These are phyloP conservation scores for Taphrina deformans DNA, from an alignment of 1,139 yeast genomes.

Conservation along the genomic window DNA sequence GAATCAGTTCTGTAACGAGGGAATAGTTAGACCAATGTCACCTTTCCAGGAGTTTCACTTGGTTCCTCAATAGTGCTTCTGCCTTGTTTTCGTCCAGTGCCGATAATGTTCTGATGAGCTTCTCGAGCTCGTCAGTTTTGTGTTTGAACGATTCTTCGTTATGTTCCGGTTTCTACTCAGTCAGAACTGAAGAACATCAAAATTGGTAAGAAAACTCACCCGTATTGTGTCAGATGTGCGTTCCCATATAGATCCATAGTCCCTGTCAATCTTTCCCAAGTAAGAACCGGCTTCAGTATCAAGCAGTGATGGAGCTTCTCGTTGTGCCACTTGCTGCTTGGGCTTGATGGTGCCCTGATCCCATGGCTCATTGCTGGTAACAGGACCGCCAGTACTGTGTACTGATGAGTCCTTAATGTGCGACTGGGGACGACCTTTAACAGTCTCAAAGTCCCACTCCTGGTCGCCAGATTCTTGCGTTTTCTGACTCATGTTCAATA, in stretches of 20 bases:
- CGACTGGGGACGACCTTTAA: neutral
- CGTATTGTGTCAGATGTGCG: neutral
- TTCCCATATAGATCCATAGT: neutral
- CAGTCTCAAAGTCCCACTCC: constrained; percentile 13
- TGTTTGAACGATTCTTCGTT: neutral
- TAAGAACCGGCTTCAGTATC: neutral
- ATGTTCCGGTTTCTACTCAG: neutral
- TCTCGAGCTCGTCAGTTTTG: neutral
- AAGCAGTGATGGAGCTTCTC: neutral
- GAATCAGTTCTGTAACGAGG: neutral
- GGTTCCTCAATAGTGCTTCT: neutral
- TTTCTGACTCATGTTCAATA: neutral
- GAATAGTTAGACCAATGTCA: neutral
- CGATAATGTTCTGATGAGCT: neutral
- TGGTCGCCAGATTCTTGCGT: neutral
- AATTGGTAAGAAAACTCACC: neutral
- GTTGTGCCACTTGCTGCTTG: neutral
- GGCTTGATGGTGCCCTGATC: neutral
- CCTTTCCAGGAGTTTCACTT: neutral
- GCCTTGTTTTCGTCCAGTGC: neutral
- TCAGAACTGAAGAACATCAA: neutral
- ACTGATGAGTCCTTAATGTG: neutral
- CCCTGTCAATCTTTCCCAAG: neutral
- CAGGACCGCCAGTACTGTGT: neutral
- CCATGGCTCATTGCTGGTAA: neutral